Evolutionary conservation across 2,329 filamentous ascomycete species (phyloP).

Genomic region (Pseudogymnoascus sp.): DNA sequence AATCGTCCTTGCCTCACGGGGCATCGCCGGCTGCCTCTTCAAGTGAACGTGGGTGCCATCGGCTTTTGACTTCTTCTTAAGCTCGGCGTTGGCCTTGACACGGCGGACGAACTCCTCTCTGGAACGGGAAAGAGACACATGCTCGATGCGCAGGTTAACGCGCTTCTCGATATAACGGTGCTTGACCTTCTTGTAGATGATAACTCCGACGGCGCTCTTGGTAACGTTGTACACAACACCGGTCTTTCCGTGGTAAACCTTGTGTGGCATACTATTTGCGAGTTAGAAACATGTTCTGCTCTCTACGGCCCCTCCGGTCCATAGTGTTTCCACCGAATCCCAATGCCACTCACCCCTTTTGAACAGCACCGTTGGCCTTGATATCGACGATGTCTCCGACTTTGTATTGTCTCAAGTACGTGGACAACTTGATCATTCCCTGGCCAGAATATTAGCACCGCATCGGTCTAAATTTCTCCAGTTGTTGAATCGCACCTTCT

Average conservation of each 20-base stretch:
- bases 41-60: conserved; percentile 81
- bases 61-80: conserved; percentile 88
- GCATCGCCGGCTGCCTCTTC: conserved; percentile 79
- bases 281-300: conserved; percentile 14
- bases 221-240: conserved; percentile 98
- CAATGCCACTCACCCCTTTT: conserved; percentile 74
- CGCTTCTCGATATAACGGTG: conserved; percentile 99
- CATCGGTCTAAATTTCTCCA: not conserved
- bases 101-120: conserved; percentile 93
- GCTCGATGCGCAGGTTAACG: conserved; percentile 97
- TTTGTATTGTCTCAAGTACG: conserved; percentile 91
- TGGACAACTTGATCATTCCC: conserved; percentile 87
- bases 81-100: conserved; percentile 91
- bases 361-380: conserved; percentile 95
- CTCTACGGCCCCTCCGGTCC: not conserved
- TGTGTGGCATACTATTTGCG: conserved; percentile 78
- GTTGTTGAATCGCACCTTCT: conserved; percentile 43
- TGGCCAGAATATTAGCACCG: conserved; percentile 4
- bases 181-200: conserved; percentile 99
- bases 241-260: conserved; percentile 99
- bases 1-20: conserved; percentile 73
- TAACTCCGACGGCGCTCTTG: conserved; percentile 94
- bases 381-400: conserved; percentile 99
- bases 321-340: not conserved
- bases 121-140: conserved; percentile 89